Conservation (phyloP, 495 filamentous ascomycete genomes). For the Lindgomyces ingoldianus region DNA sequence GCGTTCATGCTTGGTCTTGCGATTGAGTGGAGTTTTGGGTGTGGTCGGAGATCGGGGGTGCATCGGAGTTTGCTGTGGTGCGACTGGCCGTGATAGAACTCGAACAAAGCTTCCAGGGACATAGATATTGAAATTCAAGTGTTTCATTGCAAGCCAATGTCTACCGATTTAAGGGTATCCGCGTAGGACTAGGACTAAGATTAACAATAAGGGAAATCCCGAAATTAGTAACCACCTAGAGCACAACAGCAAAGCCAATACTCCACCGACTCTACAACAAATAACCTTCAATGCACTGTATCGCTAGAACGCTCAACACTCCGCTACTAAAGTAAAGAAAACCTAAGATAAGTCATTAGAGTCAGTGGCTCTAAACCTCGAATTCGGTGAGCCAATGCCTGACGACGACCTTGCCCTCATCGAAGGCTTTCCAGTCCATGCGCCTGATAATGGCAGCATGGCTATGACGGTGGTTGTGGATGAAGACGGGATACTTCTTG, state of each 20-base stretch:
- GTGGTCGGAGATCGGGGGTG: too few species aligned
- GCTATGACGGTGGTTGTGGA: slow-evolving; percentile 74
- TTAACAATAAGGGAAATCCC: too few species aligned
- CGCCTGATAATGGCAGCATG: slow-evolving; percentile 92
- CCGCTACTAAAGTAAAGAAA: background rate
- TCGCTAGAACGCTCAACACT: background rate
- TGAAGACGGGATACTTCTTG: slow-evolving; percentile 81
- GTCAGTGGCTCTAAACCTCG: slow-evolving; percentile 49
- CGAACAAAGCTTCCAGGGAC: too few species aligned
- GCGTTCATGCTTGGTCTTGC: too few species aligned
- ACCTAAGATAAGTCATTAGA: background rate
- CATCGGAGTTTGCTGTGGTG: too few species aligned
- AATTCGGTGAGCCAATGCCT: slow-evolving; percentile 84
- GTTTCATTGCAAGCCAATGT: too few species aligned
- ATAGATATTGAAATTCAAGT: too few species aligned
- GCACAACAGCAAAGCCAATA: background rate
- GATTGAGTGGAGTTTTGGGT: too few species aligned
- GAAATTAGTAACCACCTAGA: too few species aligned
- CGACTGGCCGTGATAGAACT: too few species aligned
- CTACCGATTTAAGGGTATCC: background rate
- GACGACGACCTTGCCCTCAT: slow-evolving; percentile 76
- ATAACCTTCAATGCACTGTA: background rate
- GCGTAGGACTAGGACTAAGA: background rate
- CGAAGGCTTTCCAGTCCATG: slow-evolving; percentile 59
- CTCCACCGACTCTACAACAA: background rate